phyloP scores from a whole-genome alignment of 1,139 yeast genomes.

The Suhomyces anneliseae region DNA sequence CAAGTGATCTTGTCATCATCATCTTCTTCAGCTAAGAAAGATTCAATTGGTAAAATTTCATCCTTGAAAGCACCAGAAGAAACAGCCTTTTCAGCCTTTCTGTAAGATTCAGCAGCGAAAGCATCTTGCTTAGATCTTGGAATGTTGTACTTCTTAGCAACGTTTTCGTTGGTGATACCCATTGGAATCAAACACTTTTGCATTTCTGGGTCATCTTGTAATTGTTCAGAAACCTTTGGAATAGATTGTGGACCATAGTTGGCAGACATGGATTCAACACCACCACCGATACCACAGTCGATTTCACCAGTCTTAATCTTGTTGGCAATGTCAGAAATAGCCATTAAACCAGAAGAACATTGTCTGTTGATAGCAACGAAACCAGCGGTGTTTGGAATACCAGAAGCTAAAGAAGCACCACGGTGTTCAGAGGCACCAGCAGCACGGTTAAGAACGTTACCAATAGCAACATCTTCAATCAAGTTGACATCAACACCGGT shows the following conservation, averaged over 20 bases:
- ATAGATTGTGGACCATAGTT: constrained; percentile 77
- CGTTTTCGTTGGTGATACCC: constrained; percentile 89
- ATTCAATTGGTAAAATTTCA: constrained; percentile 79
- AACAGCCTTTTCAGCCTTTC: constrained; percentile 77
- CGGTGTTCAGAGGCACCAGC: constrained; percentile 93
- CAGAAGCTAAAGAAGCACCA: constrained; percentile 62
- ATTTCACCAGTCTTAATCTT: constrained; percentile 86
- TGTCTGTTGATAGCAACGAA: constrained; percentile 87
- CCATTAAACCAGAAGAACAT: constrained; percentile 92
- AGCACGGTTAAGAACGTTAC: constrained; percentile 86
- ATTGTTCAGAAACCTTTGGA: constrained; percentile 57
- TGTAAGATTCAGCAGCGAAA: constrained; percentile 84
- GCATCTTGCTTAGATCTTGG: constrained; percentile 77
- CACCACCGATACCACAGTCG: constrained; percentile 86
- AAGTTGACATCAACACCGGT: constrained; percentile 62
- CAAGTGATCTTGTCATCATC: constrained; percentile 47
- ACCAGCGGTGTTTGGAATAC: constrained; percentile 59
- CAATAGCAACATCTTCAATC: constrained; percentile 82
- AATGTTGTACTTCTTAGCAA: constrained; percentile 61
- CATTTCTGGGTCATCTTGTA: constrained; percentile 47
- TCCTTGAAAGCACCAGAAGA: constrained; percentile 72
- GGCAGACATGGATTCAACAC: constrained; percentile 89
- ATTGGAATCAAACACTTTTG: constrained; percentile 76
- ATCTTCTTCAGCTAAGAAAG: constrained; percentile 50
- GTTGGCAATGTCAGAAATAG: constrained; percentile 85